These are phyloP conservation scores for Oenanthe javanica DNA, from an alignment of 140 eudicot species.

Conservation along the genomic window DNA sequence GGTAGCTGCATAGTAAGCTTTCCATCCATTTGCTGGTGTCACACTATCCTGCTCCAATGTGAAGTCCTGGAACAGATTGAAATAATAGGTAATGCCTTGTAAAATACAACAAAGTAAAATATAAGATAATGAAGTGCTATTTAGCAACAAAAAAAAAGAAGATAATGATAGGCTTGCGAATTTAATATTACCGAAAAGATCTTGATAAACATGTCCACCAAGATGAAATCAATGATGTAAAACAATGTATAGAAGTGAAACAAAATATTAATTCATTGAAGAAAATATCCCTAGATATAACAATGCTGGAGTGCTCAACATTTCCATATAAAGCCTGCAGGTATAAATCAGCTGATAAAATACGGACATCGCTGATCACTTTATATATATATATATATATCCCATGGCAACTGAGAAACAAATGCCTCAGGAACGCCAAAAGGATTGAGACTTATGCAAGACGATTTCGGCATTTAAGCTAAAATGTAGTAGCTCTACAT, in stretches of 20 bases:
- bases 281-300: background rate
- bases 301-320: background rate
- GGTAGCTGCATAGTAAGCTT: conserved; percentile 87
- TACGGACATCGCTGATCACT: too few relatives aligned
- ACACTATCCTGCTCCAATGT: conserved; percentile 66
- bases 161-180: background rate
- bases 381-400: background rate
- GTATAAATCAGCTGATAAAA: background rate
- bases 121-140: background rate
- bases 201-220: background rate
- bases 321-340: background rate
- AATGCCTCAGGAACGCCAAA: background rate
- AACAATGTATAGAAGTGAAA: conserved; percentile 23
- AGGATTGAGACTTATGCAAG: background rate
- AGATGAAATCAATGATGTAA: background rate
- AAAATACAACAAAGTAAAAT: background rate
- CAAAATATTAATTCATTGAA: background rate
- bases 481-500: background rate
- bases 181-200: background rate
- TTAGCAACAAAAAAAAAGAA: too few relatives aligned
- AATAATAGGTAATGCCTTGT: background rate
- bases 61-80: conserved; percentile 35
- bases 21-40: conserved; percentile 86
- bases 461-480: background rate
- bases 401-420: background rate